Conservation (phyloP, 2,329 filamentous ascomycete genomes). For the Microdochium trichocladiopsis region DNA sequence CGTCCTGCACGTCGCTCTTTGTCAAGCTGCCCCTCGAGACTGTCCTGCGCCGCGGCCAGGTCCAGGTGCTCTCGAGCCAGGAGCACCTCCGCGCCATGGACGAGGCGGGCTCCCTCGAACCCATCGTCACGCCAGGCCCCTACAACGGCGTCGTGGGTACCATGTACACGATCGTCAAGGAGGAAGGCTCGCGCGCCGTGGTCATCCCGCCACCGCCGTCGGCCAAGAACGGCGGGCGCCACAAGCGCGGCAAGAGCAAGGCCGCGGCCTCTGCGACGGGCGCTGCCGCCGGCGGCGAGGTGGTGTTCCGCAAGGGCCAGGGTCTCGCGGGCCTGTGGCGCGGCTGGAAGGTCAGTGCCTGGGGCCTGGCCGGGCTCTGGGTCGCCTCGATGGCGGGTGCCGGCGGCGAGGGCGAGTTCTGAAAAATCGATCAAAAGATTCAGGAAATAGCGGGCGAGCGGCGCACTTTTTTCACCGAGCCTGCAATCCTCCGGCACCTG, state of each 20-base stretch:
- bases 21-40: constrained; percentile 89
- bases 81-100: constrained; percentile 43
- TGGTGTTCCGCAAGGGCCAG: constrained; percentile 52
- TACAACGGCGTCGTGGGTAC: constrained; percentile 88
- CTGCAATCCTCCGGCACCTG: too few relatives aligned
- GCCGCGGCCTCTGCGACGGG: constrained; percentile 14
- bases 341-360: constrained; percentile 73
- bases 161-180: constrained; percentile 77
- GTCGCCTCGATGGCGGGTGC: constrained; percentile 57
- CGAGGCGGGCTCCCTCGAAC: constrained; percentile 46
- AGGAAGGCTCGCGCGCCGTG: constrained; percentile 64
- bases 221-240: constrained; percentile 12
- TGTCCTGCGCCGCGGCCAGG: constrained; percentile 81
- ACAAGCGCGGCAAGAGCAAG: constrained; percentile 20
- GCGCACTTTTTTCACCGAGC: too few relatives aligned
- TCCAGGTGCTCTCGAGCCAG: constrained; percentile 57
- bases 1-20: constrained; percentile 73
- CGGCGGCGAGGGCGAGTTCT: constrained; percentile 56
- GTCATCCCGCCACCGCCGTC: constrained; percentile 23
- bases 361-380: constrained; percentile 71
- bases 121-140: constrained; percentile 71
- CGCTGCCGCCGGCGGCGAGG: constrained; percentile 25
- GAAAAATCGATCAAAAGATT: too few relatives aligned
- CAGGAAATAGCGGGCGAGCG: too few relatives aligned
- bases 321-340: constrained; percentile 63